Evolutionary conservation across 2,329 filamentous ascomycete genomes (phyloP).

Genomic region (Cladophialophora exuberans): DNA sequence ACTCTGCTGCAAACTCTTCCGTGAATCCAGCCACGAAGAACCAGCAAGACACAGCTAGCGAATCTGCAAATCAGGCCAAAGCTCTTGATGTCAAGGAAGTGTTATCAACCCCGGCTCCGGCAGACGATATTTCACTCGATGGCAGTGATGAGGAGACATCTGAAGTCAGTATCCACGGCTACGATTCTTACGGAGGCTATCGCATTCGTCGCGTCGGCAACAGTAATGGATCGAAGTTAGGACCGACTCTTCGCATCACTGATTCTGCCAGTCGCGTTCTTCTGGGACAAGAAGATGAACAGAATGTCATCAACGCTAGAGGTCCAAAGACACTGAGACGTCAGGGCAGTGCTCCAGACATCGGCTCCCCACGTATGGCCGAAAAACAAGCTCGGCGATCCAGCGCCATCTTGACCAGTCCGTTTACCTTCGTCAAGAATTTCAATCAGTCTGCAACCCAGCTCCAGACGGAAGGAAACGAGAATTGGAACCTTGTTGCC

Average conservation of each 20-base stretch:
- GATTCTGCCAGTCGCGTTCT: slow-evolving; percentile 29
- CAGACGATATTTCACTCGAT: slow-evolving; percentile 8
- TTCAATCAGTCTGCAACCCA: slow-evolving; percentile 12
- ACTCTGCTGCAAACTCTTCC: background rate
- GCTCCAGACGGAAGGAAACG: slow-evolving; percentile 10
- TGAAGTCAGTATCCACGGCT: slow-evolving; percentile 15
- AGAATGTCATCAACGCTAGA: background rate
- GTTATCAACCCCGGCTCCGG: slow-evolving; percentile 15
- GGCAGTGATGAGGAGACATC: slow-evolving; percentile 9
- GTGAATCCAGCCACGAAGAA: background rate
- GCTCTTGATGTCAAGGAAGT: slow-evolving; percentile 18
- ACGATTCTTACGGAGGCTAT: slow-evolving; percentile 26
- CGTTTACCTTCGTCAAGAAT: slow-evolving; percentile 7
- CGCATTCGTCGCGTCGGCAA: slow-evolving; percentile 22
- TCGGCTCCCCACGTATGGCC: slow-evolving; percentile 3
- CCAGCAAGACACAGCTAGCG: background rate
- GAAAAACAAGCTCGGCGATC: slow-evolving; percentile 14
- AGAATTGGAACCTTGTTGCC: slow-evolving; percentile 10
- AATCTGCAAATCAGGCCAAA: background rate
- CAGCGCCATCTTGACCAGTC: slow-evolving; percentile 13
- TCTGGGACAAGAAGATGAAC: slow-evolving; percentile 13
- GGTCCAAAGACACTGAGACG: slow-evolving; percentile 4
- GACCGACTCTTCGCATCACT: slow-evolving; percentile 29
- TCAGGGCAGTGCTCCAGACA: slow-evolving; percentile 18
- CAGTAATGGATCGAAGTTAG: slow-evolving; percentile 6